Percentiles rank a stretch among this genome's conserved stretches.
phyloP scores from a whole-genome alignment of 331 rosid species.

The Stylosanthes scabra region DNA sequence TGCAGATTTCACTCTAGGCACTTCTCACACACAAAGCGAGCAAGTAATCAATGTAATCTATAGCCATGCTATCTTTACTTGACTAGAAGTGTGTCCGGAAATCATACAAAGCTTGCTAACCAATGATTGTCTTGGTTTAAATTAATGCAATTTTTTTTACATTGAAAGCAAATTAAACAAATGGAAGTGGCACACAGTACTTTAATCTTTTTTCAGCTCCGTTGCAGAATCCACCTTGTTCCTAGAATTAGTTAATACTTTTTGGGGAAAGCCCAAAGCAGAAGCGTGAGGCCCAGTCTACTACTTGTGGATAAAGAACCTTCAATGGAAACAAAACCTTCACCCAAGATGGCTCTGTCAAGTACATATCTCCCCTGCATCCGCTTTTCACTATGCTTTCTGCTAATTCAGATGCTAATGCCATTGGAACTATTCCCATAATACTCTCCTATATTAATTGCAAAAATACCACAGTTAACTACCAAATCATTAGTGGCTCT shows the following conservation, averaged over 20 bases:
- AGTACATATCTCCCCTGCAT: slow-evolving; percentile 56
- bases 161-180: too few relatives aligned
- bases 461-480: neutral
- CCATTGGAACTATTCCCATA: slow-evolving; percentile 22
- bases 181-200: neutral
- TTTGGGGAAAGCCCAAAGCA: neutral
- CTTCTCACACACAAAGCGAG: too few relatives aligned
- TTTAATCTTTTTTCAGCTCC: slow-evolving; percentile 5
- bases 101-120: too few relatives aligned
- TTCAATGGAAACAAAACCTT: slow-evolving; percentile 47
- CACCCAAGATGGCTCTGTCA: slow-evolving; percentile 56
- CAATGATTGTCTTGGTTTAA: too few relatives aligned
- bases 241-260: neutral
- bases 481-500: neutral
- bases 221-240: too few relatives aligned
- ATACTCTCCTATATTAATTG: slow-evolving; percentile 18
- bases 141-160: too few relatives aligned
- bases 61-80: too few relatives aligned
- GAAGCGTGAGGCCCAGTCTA: slow-evolving; percentile 27
- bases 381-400: slow-evolving; percentile 53
- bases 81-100: too few relatives aligned
- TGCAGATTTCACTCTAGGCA: too few relatives aligned
- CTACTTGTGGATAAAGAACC: slow-evolving; percentile 23
- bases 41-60: too few relatives aligned
- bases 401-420: slow-evolving; percentile 44